phyloP scores from a whole-genome alignment of 345 rosid genomes.

The Brassica incana region DNA sequence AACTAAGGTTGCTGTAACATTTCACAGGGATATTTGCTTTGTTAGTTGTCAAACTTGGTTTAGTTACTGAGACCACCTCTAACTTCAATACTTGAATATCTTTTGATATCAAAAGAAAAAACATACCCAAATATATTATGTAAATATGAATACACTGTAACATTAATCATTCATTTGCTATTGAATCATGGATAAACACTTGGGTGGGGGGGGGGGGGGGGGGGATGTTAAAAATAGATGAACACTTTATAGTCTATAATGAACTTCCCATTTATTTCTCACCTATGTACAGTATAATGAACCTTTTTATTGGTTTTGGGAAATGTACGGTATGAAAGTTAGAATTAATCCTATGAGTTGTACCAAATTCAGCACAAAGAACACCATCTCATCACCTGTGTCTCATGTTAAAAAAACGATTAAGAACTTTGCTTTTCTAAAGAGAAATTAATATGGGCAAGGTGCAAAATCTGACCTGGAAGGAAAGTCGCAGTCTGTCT shows the following conservation, averaged over 20 bases:
- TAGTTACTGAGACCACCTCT: background rate
- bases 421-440: background rate
- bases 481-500: constrained; percentile 19
- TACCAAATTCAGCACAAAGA: constrained; percentile 32
- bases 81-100: background rate
- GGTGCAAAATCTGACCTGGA: constrained; percentile 9
- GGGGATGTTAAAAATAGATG: too few relatives aligned
- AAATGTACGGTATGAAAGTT: constrained; percentile 28
- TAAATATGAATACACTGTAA: background rate
- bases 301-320: constrained; percentile 12
- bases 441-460: background rate
- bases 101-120: background rate
- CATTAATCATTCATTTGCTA: background rate
- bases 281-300: background rate
- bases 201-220: too few relatives aligned
- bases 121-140: background rate
- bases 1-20: background rate
- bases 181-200: background rate
- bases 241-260: background rate
- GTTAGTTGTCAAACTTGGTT: background rate
- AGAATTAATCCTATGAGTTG: constrained; percentile 23
- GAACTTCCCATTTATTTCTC: background rate
- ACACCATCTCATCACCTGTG: constrained; percentile 35
- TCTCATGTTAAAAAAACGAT: background rate
- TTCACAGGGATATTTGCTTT: background rate